Evolutionary conservation across 306 rosid genomes (phyloP), one percentile per base, ranked within the genome.

Genomic region (Inga leiocalycina): DNA sequence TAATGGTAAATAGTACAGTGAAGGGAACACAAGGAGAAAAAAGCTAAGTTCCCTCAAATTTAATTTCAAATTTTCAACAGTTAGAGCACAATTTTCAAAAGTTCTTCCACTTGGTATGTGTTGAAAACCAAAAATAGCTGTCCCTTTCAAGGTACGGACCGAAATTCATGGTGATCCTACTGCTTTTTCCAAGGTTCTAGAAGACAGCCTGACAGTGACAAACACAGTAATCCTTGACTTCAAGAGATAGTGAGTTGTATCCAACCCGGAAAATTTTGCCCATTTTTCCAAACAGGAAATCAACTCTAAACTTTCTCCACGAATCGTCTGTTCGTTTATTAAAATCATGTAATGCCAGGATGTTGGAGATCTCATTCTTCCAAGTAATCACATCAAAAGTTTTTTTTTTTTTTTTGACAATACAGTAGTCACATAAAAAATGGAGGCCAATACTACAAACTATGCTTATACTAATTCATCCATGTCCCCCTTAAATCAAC

Each of bases 201-300:
- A 81, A 54, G 77, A 34, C 44, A 52, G 80, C 49, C 65, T 82
- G 45, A 79, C 11, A 78, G 56, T 78, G 82, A 84, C 76, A 81
- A 56, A 56, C 45, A 35, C 30, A 79, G 67, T 27, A 64, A 78
- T 24, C 75, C 80, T 83, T 79, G 88, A 75, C 57, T 54, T 54
- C 27, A 45, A 79, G 74, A 34, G 74, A 56, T 84, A 14, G 44
- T 44, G 77, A 74, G 8, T 30, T 75, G 51, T 24, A 43, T 71
- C 81, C 10, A 30, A 45, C 74, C 54, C 8, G 6, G 8, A 75
- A 75, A 76, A 61, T 76, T 61, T 59, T 16, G 51, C 52, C 32
- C 41, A 61, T 43, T 44, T 52, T 22, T 57, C 54, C 49, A 52
- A 71, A 79, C 79, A 76, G 39, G 19, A 32, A 80, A 30, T 64